A percentile compares a stretch with the other conserved stretches of the same genome.
Conservation (phyloP, 2,329 filamentous ascomycete genomes). For the Chaetomium sp. region DNA sequence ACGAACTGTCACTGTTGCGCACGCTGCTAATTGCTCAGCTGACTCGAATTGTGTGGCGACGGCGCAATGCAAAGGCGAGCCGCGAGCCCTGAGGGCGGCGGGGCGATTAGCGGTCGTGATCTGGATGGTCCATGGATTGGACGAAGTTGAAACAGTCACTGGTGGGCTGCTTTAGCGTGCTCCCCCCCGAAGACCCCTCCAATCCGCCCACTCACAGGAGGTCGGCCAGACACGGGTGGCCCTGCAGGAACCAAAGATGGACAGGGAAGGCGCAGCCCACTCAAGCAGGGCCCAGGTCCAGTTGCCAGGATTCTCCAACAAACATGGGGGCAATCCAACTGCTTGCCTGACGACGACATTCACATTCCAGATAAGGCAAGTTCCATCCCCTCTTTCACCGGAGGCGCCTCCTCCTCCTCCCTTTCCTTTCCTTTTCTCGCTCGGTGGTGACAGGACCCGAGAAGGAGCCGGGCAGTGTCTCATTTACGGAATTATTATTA, state of each 20-base stretch:
- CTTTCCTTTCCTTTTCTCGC: not conserved
- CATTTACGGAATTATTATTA: not conserved
- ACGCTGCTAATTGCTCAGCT: slow-evolving; percentile 9
- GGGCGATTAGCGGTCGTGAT: not conserved
- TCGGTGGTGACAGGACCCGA: not conserved
- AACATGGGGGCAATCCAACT: slow-evolving; percentile 5
- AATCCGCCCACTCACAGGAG: slow-evolving; percentile 3
- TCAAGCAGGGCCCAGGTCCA: not conserved
- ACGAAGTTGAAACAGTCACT: slow-evolving; percentile 16
- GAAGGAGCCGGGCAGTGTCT: slow-evolving; percentile 3
- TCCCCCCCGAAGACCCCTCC: not conserved
- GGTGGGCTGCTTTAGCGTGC: slow-evolving; percentile 4
- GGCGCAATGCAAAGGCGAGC: slow-evolving; percentile 2
- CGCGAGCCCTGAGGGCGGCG: slow-evolving; percentile 13
- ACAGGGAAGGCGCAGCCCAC: not conserved
- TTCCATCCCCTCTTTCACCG: slow-evolving; percentile 22
- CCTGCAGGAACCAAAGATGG: slow-evolving; percentile 17
- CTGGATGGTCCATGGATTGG: not conserved
- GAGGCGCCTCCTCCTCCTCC: slow-evolving; percentile 17
- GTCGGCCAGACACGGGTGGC: not conserved
- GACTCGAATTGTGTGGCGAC: slow-evolving; percentile 6
- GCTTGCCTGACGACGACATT: not conserved
- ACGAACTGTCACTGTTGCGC: too few relatives aligned
- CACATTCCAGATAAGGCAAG: not conserved
- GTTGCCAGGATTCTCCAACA: not conserved